A percentile compares a stretch with the other conserved stretches of the same genome.
phyloP scores from a whole-genome alignment of 73 alveolate genomes.

The Stentor roeselii region DNA sequence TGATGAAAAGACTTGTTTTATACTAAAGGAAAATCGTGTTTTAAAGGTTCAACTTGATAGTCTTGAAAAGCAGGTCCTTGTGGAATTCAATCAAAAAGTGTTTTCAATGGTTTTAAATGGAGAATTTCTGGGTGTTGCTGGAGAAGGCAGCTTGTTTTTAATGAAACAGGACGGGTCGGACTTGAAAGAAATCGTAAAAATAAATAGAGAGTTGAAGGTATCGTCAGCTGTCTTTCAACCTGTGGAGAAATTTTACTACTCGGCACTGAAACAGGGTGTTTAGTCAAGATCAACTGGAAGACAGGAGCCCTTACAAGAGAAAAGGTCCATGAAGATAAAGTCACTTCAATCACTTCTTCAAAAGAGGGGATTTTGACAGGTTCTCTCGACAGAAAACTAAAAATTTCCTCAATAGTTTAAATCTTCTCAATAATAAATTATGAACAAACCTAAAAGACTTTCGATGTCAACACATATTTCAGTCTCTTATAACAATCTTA shows the following conservation, averaged over 20 bases:
- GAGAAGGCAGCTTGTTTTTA: not conserved
- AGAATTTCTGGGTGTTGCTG: not conserved
- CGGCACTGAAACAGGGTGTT: not conserved
- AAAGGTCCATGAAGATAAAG: not conserved
- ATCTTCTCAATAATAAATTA: too few relatives aligned
- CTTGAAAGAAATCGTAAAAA: not conserved
- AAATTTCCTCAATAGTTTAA: not conserved
- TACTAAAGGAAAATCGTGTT: not conserved
- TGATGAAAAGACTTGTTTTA: not conserved
- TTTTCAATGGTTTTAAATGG: not conserved
- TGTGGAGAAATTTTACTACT: not conserved
- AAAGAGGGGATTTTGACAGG: not conserved
- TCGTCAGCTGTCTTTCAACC: not conserved
- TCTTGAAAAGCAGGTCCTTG: not conserved
- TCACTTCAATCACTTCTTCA: not conserved
- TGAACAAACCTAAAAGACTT: too few relatives aligned
- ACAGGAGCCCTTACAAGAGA: not conserved
- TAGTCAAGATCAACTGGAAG: not conserved
- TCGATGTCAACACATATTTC: not conserved
- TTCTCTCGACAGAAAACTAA: not conserved
- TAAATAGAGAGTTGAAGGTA: not conserved
- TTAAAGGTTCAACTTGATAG: not conserved
- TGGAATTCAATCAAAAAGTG: not conserved
- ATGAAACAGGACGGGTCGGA: not conserved
- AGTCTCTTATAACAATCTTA: not conserved